Evolutionary conservation across 2,329 filamentous ascomycete species (phyloP), one percentile per base, ranked within the genome.

Genomic region (Cadophora gregata): DNA sequence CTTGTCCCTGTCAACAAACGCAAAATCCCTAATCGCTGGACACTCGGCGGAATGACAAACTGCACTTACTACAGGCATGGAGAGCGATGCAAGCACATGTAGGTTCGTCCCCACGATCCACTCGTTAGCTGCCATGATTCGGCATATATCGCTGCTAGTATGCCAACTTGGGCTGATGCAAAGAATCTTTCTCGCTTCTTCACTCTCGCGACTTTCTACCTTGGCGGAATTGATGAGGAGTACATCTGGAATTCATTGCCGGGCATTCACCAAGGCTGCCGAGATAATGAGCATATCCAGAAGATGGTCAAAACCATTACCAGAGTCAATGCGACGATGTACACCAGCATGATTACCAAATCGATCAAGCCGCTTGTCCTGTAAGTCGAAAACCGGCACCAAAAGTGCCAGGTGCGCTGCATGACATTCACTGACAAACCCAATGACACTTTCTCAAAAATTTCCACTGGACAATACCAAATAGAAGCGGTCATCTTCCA

Each of bases 21-120:
- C 21, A 38, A 42, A 25, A 24, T 38, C 8, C 31, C 55, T 2
- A 16, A 19, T 7, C 33, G 29, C 21, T 58, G 31, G n/a, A 58
- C 55, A 3, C 19, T 31, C 8, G n/a, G 21, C 1, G 55, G 31
- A 38, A 42, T 42, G 31, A 16, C 27, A 29, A 42, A 16, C 14
- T 38, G 31, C 7, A 38, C n/a, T 25, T 58, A 58, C 33, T 38
- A 58, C 55, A 58, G 55, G n/a, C 25, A 58, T 42, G 31, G 31
- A 5, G 55, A 58, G 10, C 36, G 29, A 19, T 58, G 55, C 55
- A 19, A 42, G 8, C 21, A 38, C 55, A 58, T 58, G 29, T 31
- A 58, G 31, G 16, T 58, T 27, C 31, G 27, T n/a, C 55, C 55
- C 21, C 38, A 24, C 4, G 31, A 29, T 36, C 55, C 55, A 3